Conservation (phyloP, 2,329 filamentous ascomycete species). For the Blumeriella jaapii region DNA sequence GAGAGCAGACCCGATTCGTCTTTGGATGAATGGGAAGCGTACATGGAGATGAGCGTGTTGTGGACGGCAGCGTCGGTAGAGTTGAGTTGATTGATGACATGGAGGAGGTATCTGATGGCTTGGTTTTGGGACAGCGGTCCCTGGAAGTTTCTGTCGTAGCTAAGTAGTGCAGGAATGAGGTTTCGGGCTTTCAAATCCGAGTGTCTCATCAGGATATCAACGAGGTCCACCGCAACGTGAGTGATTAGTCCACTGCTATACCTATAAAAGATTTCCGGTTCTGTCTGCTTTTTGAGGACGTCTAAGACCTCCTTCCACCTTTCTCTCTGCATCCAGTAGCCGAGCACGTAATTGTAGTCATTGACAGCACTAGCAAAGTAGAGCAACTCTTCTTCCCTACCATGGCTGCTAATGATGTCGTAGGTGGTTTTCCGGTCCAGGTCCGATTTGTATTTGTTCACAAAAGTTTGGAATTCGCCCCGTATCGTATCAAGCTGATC, state of each 20-base stretch:
- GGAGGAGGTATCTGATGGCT: conserved; percentile 85
- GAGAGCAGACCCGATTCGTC: conserved; percentile 78
- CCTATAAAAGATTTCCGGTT: conserved; percentile 87
- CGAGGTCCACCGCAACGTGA: conserved; percentile 69
- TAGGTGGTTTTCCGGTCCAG: conserved; percentile 88
- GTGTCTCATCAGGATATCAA: conserved; percentile 95
- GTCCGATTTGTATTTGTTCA: conserved; percentile 72
- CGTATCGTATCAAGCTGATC: conserved; percentile 60
- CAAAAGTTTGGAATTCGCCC: conserved; percentile 79
- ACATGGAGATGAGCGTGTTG: conserved; percentile 93
- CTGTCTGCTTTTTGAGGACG: conserved; percentile 86
- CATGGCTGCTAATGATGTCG: conserved; percentile 91
- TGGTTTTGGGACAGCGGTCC: conserved; percentile 69
- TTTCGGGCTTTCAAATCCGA: conserved; percentile 72
- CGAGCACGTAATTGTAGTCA: conserved; percentile 88
- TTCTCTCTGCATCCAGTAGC: conserved; percentile 95
- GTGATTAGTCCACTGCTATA: conserved; percentile 97
- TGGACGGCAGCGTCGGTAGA: conserved; percentile 79
- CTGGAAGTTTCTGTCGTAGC: conserved; percentile 73
- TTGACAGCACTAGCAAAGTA: conserved; percentile 82
- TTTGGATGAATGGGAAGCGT: conserved; percentile 71
- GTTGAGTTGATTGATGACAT: conserved; percentile 77
- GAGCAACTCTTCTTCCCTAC: conserved; percentile 81
- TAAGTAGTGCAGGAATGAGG: conserved; percentile 84
- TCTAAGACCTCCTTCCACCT: conserved; percentile 78